Evolutionary conservation across 2,329 filamentous ascomycete species (phyloP).

Genomic region (Pseudovirgaria hyperparasitica): DNA sequence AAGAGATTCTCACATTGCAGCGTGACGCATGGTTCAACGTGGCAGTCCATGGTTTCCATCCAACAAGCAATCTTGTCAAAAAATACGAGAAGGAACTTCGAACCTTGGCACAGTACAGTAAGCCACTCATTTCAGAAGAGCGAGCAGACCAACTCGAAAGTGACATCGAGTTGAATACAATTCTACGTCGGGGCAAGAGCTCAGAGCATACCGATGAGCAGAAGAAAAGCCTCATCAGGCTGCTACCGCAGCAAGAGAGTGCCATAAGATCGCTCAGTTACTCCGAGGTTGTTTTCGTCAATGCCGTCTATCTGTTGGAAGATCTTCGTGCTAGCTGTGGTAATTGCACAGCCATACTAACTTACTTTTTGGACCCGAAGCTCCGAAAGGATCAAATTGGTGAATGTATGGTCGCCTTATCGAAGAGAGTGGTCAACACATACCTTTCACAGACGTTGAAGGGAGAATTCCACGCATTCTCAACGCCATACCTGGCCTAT

Average conservation of each 20-base stretch:
- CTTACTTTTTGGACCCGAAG: slow-evolving; percentile 90
- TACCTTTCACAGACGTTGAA: slow-evolving; percentile 67
- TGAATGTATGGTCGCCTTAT: slow-evolving; percentile 50
- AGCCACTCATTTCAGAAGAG: slow-evolving; percentile 76
- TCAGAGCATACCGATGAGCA: slow-evolving; percentile 66
- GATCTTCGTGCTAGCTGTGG: slow-evolving; percentile 74
- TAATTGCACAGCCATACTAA: slow-evolving; percentile 78
- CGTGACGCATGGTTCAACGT: slow-evolving; percentile 98
- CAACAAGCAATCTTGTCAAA: slow-evolving; percentile 59
- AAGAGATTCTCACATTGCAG: slow-evolving; percentile 51
- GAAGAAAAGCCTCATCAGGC: slow-evolving; percentile 61
- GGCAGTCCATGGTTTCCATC: slow-evolving; percentile 79
- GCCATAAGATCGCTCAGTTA: slow-evolving; percentile 79
- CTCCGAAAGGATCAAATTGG: slow-evolving; percentile 50
- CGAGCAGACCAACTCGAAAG: slow-evolving; percentile 84
- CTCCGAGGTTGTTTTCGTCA: slow-evolving; percentile 81
- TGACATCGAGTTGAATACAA: slow-evolving; percentile 91
- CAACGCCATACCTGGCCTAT: slow-evolving; percentile 79
- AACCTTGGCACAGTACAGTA: slow-evolving; percentile 74
- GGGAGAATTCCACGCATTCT: slow-evolving; percentile 63
- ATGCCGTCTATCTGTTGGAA: slow-evolving; percentile 81
- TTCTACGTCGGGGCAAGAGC: slow-evolving; percentile 75
- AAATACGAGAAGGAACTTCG: slow-evolving; percentile 65
- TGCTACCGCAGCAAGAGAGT: slow-evolving; percentile 62
- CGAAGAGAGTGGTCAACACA: slow-evolving; percentile 58